phyloP scores from a whole-genome alignment of 768 basidiomycete species.

The Calocybe gangraenosa region DNA sequence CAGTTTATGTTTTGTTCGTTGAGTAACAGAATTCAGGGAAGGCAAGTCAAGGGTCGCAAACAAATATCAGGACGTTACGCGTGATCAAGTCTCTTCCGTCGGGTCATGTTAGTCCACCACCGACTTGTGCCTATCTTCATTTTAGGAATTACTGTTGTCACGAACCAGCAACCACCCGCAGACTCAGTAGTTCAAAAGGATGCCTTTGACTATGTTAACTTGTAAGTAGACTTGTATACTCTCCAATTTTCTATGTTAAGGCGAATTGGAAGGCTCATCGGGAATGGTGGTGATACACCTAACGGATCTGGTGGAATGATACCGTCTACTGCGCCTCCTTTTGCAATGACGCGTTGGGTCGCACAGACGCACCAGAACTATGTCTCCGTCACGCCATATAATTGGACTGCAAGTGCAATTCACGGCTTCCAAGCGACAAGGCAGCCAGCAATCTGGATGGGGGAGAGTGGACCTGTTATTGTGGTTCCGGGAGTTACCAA shows the following conservation, averaged over 20 bases:
- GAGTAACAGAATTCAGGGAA: too few relatives aligned
- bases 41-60: too few relatives aligned
- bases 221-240: conserved; percentile 17
- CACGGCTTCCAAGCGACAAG: conserved; percentile 80
- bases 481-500: conserved; percentile 51
- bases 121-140: too few relatives aligned
- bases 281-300: conserved; percentile 68
- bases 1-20: too few relatives aligned
- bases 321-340: conserved; percentile 70
- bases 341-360: conserved; percentile 85
- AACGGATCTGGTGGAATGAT: conserved; percentile 77
- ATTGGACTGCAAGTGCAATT: conserved; percentile 49
- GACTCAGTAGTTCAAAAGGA: conserved; percentile 6
- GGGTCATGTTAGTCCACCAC: too few relatives aligned
- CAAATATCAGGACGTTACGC: too few relatives aligned
- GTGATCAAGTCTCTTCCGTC: too few relatives aligned
- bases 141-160: too few relatives aligned
- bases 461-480: conserved; percentile 62
- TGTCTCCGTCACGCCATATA: conserved; percentile 69
- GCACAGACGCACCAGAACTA: conserved; percentile 77
- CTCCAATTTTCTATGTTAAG: background rate
- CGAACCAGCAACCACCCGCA: background rate
- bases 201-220: conserved; percentile 26
- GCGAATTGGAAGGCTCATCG: conserved; percentile 43
- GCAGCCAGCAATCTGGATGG: conserved; percentile 91